Evolutionary conservation across 2,329 filamentous ascomycete genomes (phyloP).

Genomic region (Fusarium lyarnte): DNA sequence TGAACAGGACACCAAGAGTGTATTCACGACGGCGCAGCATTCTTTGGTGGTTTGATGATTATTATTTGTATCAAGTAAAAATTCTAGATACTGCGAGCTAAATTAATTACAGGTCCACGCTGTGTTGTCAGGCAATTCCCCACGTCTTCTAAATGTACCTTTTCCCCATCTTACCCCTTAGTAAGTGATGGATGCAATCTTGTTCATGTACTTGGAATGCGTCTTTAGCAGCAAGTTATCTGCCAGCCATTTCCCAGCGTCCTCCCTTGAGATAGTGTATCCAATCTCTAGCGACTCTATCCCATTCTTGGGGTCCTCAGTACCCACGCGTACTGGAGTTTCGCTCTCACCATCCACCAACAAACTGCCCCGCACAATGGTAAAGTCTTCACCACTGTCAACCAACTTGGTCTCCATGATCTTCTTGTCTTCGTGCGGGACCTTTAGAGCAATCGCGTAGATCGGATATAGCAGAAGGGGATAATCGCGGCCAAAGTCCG

Average conservation of each 20-base stretch:
- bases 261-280: constrained; percentile 58
- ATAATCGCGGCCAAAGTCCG: constrained; percentile 50
- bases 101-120: background rate
- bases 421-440: constrained; percentile 59
- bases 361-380: constrained; percentile 52
- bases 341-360: constrained; percentile 45
- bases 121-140: background rate
- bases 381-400: constrained; percentile 47
- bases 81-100: fast-evolving
- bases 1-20: background rate
- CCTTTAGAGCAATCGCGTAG: constrained; percentile 53
- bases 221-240: constrained; percentile 48
- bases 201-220: constrained; percentile 45
- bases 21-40: background rate
- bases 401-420: constrained; percentile 54
- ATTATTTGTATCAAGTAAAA: no score
- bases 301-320: constrained; percentile 50
- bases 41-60: background rate
- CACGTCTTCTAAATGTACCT: background rate
- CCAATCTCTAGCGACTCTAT: constrained; percentile 52
- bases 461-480: constrained; percentile 55
- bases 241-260: constrained; percentile 59
- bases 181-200: constrained; percentile 51
- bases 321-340: constrained; percentile 48
- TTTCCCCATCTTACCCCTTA: constrained; percentile 24